These are phyloP conservation scores for Epithemia pelagica DNA, from an alignment of 108 stramenopile genomes.

Conservation along the genomic window DNA sequence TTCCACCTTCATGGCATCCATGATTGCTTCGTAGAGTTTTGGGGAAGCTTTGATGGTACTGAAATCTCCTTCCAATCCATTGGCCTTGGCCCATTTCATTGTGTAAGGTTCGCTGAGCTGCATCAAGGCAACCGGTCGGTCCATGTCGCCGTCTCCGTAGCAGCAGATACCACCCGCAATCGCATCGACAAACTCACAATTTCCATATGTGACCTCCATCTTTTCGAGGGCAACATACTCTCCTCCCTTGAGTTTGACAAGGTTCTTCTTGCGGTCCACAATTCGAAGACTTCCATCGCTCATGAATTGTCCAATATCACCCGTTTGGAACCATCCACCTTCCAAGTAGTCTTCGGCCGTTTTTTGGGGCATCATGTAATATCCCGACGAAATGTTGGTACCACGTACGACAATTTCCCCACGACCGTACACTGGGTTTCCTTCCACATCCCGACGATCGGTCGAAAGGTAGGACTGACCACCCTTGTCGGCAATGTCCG, in stretches of 20 bases:
- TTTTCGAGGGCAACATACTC: conserved; percentile 88
- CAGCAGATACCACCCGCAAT: conserved; percentile 72
- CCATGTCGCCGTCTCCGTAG: conserved; percentile 88
- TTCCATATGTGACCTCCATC: conserved; percentile 79
- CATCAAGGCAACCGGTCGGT: conserved; percentile 76
- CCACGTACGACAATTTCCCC: conserved; percentile 75
- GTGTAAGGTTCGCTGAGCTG: conserved; percentile 52
- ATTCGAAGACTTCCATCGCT: conserved; percentile 75
- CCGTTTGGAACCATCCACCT: conserved; percentile 81
- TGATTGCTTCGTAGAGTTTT: conserved; percentile 61
- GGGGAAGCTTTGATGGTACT: conserved; percentile 44
- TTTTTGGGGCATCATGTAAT: conserved; percentile 80
- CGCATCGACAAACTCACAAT: conserved; percentile 66
- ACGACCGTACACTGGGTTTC: conserved; percentile 63
- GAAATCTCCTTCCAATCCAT: conserved; percentile 60
- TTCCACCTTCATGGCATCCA: conserved; percentile 53
- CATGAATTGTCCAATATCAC: conserved; percentile 87
- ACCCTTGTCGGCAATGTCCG: conserved; percentile 76
- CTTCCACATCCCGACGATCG: conserved; percentile 62
- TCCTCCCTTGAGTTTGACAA: conserved; percentile 90
- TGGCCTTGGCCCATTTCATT: conserved; percentile 69
- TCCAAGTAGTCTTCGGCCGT: conserved; percentile 72
- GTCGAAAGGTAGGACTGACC: conserved; percentile 63
- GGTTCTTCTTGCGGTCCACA: conserved; percentile 90
- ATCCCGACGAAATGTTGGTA: conserved; percentile 58